Evolutionary conservation across 2,329 filamentous ascomycete genomes (phyloP).

Genomic region (Spiromastix sp.): DNA sequence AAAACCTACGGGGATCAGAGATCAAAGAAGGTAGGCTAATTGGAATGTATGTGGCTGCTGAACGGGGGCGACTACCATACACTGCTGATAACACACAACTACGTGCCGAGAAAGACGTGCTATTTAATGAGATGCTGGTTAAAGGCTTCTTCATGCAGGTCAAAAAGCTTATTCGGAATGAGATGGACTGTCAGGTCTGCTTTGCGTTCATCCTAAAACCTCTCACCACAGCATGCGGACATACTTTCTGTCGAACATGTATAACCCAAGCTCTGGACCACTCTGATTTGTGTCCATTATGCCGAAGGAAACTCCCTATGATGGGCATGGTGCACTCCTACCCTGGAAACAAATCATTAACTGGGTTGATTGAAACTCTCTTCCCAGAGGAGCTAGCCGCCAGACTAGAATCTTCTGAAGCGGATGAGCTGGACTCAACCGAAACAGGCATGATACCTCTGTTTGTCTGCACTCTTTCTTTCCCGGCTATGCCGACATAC

Average conservation of each 20-base stretch:
- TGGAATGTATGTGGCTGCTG: constrained; percentile 57
- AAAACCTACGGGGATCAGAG: constrained; percentile 32
- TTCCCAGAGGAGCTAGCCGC: constrained; percentile 56
- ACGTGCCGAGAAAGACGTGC: constrained; percentile 13
- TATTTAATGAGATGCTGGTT: no score
- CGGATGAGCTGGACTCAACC: constrained; percentile 44
- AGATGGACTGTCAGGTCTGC: constrained; percentile 83
- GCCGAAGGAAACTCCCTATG: constrained; percentile 54
- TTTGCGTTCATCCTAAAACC: constrained; percentile 74
- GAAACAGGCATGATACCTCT: constrained; percentile 56
- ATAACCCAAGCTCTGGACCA: constrained; percentile 67
- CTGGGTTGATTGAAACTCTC: constrained; percentile 54
- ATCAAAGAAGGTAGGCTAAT: constrained; percentile 50
- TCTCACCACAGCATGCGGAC: constrained; percentile 74
- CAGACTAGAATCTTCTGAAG: constrained; percentile 45
- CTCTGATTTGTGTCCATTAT: constrained; percentile 68
- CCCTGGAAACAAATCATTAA: constrained; percentile 53
- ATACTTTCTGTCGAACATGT: constrained; percentile 79
- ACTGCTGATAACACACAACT: constrained; percentile 48
- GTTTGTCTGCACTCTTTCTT: constrained; percentile 73
- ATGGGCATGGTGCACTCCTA: constrained; percentile 40
- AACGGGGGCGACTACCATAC: constrained; percentile 49
- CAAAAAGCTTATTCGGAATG: constrained; percentile 51
- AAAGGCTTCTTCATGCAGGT: constrained; percentile 49
- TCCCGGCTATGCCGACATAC: constrained; percentile 75